Evolutionary conservation across 2,329 filamentous ascomycete genomes (phyloP).

Genomic region (Stagonosporopsis chrysanthemi): DNA sequence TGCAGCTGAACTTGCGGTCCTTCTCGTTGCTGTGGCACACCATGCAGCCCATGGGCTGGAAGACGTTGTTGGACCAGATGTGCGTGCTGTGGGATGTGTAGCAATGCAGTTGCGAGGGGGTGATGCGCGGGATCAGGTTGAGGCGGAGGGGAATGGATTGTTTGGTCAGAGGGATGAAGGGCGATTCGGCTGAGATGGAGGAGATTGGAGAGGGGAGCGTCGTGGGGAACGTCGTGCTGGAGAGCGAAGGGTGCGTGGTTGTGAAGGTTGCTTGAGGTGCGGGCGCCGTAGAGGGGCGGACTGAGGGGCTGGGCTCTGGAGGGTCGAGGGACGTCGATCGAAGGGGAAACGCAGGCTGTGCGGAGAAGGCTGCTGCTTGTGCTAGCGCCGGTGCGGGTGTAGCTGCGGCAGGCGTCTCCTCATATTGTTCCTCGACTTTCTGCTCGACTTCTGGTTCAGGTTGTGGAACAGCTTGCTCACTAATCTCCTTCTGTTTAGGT

Average conservation of each 20-base stretch:
- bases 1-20: constrained; percentile 44
- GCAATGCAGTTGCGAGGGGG: constrained; percentile 40
- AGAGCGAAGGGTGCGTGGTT: background rate
- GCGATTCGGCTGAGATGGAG: background rate
- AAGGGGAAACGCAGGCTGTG: constrained; percentile 6
- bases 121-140: constrained; percentile 40
- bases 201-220: background rate
- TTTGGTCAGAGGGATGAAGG: constrained; percentile 35
- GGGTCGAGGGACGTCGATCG: constrained; percentile 23
- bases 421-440: background rate
- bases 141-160: constrained; percentile 22
- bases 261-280: constrained; percentile 10
- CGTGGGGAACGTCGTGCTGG: constrained; percentile 3
- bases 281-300: constrained; percentile 16
- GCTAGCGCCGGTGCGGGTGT: background rate
- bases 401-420: background rate
- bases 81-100: constrained; percentile 40
- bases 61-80: constrained; percentile 41
- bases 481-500: constrained; percentile 2
- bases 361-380: background rate
- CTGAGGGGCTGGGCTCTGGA: constrained; percentile 16
- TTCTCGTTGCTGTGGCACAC: constrained; percentile 38
- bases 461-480: background rate
- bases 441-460: background rate
- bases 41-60: constrained; percentile 48